Base-by-base conservation (phyloP, 768 basidiomycete genomes). In the Gymnopilus junonius region DNA sequence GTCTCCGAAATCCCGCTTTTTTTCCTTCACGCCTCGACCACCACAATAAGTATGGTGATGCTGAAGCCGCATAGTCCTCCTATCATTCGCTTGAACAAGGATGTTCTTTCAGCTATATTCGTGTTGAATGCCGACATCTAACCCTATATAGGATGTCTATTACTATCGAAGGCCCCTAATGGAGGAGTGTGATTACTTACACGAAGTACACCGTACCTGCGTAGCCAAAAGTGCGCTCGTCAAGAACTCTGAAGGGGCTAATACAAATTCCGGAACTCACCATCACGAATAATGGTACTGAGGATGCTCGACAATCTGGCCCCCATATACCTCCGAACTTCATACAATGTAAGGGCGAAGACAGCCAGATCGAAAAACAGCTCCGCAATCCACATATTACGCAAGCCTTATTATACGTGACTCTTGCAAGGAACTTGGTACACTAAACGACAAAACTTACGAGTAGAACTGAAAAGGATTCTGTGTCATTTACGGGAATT, bases 311-410 rank as follows among this genome's bases (percentile, higher is more conserved):
- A 55, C 31, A 17, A 31, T 25, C 31, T 39, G 8, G 39, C 31
- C 4, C 34, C 17, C 35, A n/a, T 43, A 17, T 50, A 20, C 21
- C 12, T 58, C 10, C 65, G 45, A 21, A 65, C 61, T 37, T 68
- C 68, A 58, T 68, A 69, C 17, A 71, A 37, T 25, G 71, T 71
- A 12, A 72, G 54, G 11, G 42, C 12, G 48, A 72, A 72, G 25
- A 72, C 59, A 1, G 71, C 20, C 12, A 60, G 32, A 42, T 72
- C 71, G 20, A 72, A 71, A 17, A 67, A 29, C 5, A 70, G 55
- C 54, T 68, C 58, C 10, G 61, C 65, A 17, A 50, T 57, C 69
- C 70, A 72, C 14, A 67, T 59, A 20, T 62, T 53, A 17, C 61
- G 61, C 34, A 70, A 40, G 8, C 34, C 66, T 64, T n/a, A n/a